Conservation (phyloP, 1,284 basidiomycete species). For the Cutaneotrichosporon sp. region DNA sequence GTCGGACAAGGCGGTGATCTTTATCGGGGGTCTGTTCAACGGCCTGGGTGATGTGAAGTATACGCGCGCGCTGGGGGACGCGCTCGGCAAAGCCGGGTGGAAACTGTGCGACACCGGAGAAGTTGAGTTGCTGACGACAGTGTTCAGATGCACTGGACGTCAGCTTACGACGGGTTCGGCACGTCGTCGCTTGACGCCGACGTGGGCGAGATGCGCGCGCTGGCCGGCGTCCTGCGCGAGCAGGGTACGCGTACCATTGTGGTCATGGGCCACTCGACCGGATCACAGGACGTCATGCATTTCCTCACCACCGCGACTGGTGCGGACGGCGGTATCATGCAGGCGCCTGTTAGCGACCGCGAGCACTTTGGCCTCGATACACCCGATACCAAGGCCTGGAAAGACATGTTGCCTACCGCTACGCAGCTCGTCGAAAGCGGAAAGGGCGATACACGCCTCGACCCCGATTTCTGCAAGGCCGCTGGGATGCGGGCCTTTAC, state of each 20-base stretch:
- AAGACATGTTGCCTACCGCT: slow-evolving; percentile 19
- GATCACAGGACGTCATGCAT: slow-evolving; percentile 46
- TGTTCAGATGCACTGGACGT: slow-evolving; percentile 43
- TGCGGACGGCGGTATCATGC: slow-evolving; percentile 46
- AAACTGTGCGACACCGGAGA: slow-evolving; percentile 34
- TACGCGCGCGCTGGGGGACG: slow-evolving; percentile 23
- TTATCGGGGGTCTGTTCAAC: slow-evolving; percentile 46
- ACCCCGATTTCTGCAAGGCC: slow-evolving; percentile 22
- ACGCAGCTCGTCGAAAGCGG: slow-evolving; percentile 32
- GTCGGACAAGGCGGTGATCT: slow-evolving; percentile 31
- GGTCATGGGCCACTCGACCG: slow-evolving; percentile 48
- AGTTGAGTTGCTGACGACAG: slow-evolving; percentile 18
- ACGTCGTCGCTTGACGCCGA: slow-evolving; percentile 37
- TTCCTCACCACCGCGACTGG: slow-evolving; percentile 32
- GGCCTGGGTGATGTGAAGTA: slow-evolving; percentile 41
- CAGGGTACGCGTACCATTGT: slow-evolving; percentile 34
- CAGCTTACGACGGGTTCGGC: slow-evolving; percentile 41
- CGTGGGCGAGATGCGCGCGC: slow-evolving; percentile 33
- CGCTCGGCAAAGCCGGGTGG: slow-evolving; percentile 35
- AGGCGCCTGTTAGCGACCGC: slow-evolving; percentile 46
- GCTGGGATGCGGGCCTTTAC: slow-evolving; percentile 26
- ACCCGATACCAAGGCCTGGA: slow-evolving; percentile 14
- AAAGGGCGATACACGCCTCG: slow-evolving; percentile 26
- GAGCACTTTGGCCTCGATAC: slow-evolving; percentile 28
- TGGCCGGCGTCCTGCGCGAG: slow-evolving; percentile 34